phyloP scores from a whole-genome alignment of 2,329 filamentous ascomycete species.

The Shiraia sp. region DNA sequence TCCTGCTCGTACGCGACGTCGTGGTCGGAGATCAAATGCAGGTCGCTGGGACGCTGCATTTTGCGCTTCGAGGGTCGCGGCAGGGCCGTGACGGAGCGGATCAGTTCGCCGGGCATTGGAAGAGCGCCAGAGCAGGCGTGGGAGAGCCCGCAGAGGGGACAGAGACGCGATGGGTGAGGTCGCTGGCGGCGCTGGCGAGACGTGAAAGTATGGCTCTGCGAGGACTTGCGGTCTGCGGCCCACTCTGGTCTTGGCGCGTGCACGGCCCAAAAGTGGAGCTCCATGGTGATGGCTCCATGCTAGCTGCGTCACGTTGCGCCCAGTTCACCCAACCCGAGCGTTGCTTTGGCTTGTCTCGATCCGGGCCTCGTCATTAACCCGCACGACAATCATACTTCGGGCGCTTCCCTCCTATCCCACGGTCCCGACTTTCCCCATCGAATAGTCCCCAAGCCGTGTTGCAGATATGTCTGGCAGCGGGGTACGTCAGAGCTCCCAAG shows the following conservation, averaged over 20 bases:
- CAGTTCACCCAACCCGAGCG: slow-evolving; percentile 8
- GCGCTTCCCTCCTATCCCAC: slow-evolving; percentile 5
- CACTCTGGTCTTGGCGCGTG: not conserved
- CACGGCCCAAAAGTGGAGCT: slow-evolving; percentile 9
- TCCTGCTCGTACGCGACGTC: slow-evolving; percentile 97
- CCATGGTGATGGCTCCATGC: slow-evolving; percentile 7
- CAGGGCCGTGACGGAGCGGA: slow-evolving; percentile 42
- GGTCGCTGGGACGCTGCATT: slow-evolving; percentile 40
- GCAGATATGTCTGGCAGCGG: slow-evolving; percentile 58
- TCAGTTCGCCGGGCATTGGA: slow-evolving; percentile 51
- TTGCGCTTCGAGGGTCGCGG: slow-evolving; percentile 43
- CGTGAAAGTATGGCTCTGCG: slow-evolving; percentile 7
- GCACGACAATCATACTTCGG: slow-evolving; percentile 8
- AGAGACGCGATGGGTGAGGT: slow-evolving; percentile 22
- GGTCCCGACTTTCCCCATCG: not conserved
- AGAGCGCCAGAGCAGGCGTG: slow-evolving; percentile 31
- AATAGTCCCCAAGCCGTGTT: slow-evolving; percentile 7
- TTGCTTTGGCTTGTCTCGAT: slow-evolving; percentile 5
- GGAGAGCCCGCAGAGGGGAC: slow-evolving; percentile 36
- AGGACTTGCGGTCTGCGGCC: slow-evolving; percentile 14
- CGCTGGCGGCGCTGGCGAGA: slow-evolving; percentile 20
- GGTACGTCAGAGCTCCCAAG: slow-evolving; percentile 44
- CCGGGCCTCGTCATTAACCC: slow-evolving; percentile 6
- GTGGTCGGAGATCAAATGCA: slow-evolving; percentile 69
- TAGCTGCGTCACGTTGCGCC: slow-evolving; percentile 25